Evolutionary conservation across 2,329 filamentous ascomycete genomes (phyloP), one percentile per base, ranked within the genome.

Genomic region (Lecanosticta acicola): DNA sequence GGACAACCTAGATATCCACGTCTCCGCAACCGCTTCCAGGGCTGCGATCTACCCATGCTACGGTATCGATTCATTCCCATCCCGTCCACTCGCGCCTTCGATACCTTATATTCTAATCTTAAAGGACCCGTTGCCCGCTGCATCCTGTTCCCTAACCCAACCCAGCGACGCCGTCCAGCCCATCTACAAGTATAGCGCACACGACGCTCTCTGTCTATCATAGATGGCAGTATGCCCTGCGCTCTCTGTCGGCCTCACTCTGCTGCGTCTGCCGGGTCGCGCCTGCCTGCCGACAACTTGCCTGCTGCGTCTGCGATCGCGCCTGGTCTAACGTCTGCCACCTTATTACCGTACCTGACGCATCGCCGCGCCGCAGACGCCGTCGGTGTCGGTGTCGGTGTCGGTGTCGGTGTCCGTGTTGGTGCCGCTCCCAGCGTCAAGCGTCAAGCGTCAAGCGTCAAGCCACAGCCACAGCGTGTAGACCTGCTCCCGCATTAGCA

Each of bases 401-500:
- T n/a, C n/a, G n/a, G n/a, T n/a, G n/a, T n/a, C n/a, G n/a, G n/a
- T n/a, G n/a, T n/a, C n/a, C n/a, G n/a, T n/a, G n/a, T n/a, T n/a
- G n/a, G 39, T 54, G 46, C 54, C 51, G 53, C 58, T 53, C 34
- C 42, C 53, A 49, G 49, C 56, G 43, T 45, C 51, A 58, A 59
- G 55, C n/a, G n/a, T n/a, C n/a, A n/a, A n/a, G n/a, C n/a, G n/a
- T n/a, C n/a, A n/a, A n/a, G n/a, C n/a, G n/a, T n/a, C n/a, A n/a
- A n/a, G n/a, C n/a, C n/a, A n/a, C n/a, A n/a, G n/a, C 58, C 54
- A 56, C 50, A 50, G 51, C 50, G 47, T 55, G 49, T 50, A 53
- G 40, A 42, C 41, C 50, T 50, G 46, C 48, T 39, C 11, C n/a
- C n/a, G n/a, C n/a, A n/a, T n/a, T n/a, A n/a, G n/a, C n/a, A n/a